A percentile compares a stretch with the other conserved stretches of the same genome.
These are phyloP conservation scores for Phialophora chinensis DNA, from an alignment of 2,329 filamentous ascomycete species.

Conservation along the genomic window DNA sequence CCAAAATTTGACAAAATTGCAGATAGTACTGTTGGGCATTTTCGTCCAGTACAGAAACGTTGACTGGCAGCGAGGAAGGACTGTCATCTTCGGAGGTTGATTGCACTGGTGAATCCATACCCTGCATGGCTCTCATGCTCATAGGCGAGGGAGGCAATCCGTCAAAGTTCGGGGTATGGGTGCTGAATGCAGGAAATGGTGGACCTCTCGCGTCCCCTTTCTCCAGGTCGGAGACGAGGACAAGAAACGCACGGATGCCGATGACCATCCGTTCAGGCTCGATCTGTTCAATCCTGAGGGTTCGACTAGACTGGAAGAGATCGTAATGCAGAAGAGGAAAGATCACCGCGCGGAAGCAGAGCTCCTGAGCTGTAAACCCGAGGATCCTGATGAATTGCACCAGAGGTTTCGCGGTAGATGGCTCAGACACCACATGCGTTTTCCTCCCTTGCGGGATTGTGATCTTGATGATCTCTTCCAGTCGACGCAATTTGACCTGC, in stretches of 20 bases:
- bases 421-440: slow-evolving; percentile 81
- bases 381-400: slow-evolving; percentile 95
- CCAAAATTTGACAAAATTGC: slow-evolving; percentile 91
- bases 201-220: slow-evolving; percentile 77
- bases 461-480: slow-evolving; percentile 87
- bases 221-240: slow-evolving; percentile 91
- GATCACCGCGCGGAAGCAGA: slow-evolving; percentile 91
- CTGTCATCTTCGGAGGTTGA: slow-evolving; percentile 47
- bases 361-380: slow-evolving; percentile 89
- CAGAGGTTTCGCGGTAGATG: slow-evolving; percentile 82
- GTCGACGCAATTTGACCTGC: slow-evolving; percentile 72
- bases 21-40: slow-evolving; percentile 83
- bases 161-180: slow-evolving; percentile 45
- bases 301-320: slow-evolving; percentile 75
- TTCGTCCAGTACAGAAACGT: slow-evolving; percentile 70
- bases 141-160: slow-evolving; percentile 46
- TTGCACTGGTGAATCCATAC: slow-evolving; percentile 41
- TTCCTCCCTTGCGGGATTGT: slow-evolving; percentile 81
- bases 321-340: slow-evolving; percentile 95
- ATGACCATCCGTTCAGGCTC: slow-evolving; percentile 98
- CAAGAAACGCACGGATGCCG: slow-evolving; percentile 90
- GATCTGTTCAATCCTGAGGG: slow-evolving; percentile 86
- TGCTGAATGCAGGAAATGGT: slow-evolving; percentile 75
- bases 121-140: slow-evolving; percentile 47
- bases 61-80: slow-evolving; percentile 54